phyloP scores from a whole-genome alignment of 306 rosid genomes.

The Alnus rubra region DNA sequence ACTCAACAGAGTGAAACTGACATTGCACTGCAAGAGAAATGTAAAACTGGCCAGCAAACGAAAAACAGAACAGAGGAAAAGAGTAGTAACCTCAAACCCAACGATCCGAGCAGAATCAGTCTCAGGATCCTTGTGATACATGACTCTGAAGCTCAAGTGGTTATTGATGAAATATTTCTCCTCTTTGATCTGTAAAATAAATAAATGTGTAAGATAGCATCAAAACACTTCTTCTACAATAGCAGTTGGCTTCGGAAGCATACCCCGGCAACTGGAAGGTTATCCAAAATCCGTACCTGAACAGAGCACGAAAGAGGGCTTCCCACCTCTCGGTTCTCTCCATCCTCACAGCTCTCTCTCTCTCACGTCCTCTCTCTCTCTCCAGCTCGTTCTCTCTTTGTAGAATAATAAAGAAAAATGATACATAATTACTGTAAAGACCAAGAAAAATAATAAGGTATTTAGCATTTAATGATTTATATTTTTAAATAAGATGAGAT shows the following conservation, averaged over 20 bases:
- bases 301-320: too few relatives aligned
- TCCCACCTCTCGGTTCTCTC: too few relatives aligned
- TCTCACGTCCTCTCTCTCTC: too few relatives aligned
- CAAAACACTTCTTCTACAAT: slow-evolving; percentile 11
- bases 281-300: slow-evolving; percentile 71
- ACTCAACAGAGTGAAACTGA: slow-evolving; percentile 9
- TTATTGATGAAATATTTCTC: slow-evolving; percentile 92
- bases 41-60: not conserved
- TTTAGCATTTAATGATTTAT: too few relatives aligned
- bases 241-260: slow-evolving; percentile 32
- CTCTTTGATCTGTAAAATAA: slow-evolving; percentile 77
- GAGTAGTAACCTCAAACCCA: slow-evolving; percentile 85
- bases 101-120: slow-evolving; percentile 91
- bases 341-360: too few relatives aligned
- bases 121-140: slow-evolving; percentile 94
- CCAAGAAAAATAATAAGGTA: too few relatives aligned
- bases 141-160: slow-evolving; percentile 97
- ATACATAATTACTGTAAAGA: too few relatives aligned
- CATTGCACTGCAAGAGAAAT: slow-evolving; percentile 11
- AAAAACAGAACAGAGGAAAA: not conserved
- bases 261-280: slow-evolving; percentile 99
- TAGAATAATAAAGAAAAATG: too few relatives aligned
- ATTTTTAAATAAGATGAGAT: too few relatives aligned
- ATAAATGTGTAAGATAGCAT: slow-evolving; percentile 26
- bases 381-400: too few relatives aligned